Evolutionary conservation across 345 rosid species (phyloP), one percentile per base, ranked within the genome.

Genomic region (Gynandropsis gynandra): DNA sequence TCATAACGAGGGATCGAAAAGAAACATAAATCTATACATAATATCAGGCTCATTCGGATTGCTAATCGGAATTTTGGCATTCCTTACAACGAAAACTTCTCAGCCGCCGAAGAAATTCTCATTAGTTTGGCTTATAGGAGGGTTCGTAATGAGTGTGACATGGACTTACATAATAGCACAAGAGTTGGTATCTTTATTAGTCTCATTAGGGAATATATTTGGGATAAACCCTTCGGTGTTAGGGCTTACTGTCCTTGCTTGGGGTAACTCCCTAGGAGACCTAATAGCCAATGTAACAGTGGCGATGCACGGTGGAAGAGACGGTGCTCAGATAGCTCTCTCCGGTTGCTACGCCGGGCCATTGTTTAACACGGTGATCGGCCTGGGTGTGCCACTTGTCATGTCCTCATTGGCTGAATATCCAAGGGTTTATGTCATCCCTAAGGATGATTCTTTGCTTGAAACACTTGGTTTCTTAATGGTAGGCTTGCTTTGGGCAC

Each of bases 191-290:
- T 83, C 76, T 13, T 53, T 92, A 55, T 58, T 92, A 42, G 84
- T 78, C 29, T 80, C 96, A 4, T 41, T 80, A 2, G 95, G 96
- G 1, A 72, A 77, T 45, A 66, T 90, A 7, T 65, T 74, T 16
- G 83, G 79, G 4, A 65, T 84, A 10, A 80, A 76, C 15, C 82
- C 92, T 49, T 74, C 95, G 4, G 84, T 87, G 51, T 61, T 90
- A 17, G 98, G 89, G 43, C 64, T 90, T 14, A 90, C 96, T 2
- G 80, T 82, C 47, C 72, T 90, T 13, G 92, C 98, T 5, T 87
- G 98, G 98, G 98, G 98, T 2, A 90, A 90, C 62, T 90, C 98
- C 2, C 35, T 84, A 1, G 96, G 96, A 16, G 95, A 90, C 66
- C 57, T 90, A 31, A 75, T 87, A 20, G 78, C 98, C 27, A 80